These are phyloP conservation scores for Heritiera littoralis DNA, from an alignment of 345 rosid species.

Conservation along the genomic window DNA sequence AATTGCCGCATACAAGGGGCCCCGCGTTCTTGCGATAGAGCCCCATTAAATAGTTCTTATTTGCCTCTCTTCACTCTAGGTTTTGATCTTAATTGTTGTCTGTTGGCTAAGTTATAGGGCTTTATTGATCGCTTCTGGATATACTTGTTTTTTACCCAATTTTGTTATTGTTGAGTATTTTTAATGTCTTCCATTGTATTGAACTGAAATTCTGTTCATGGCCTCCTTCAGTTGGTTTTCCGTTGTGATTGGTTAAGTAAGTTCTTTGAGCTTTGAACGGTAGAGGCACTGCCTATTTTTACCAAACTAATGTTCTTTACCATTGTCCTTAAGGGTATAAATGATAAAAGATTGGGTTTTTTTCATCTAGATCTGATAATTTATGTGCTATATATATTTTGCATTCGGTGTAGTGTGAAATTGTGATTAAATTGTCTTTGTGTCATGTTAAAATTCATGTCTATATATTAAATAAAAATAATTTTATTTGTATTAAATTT, in stretches of 20 bases:
- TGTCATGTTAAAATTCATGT: too few relatives aligned
- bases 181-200: slow-evolving; percentile 10
- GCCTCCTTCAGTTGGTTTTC: neutral
- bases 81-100: slow-evolving; percentile 19
- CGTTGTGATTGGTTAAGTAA: too few relatives aligned
- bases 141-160: slow-evolving; percentile 9
- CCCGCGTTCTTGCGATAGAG: slow-evolving; percentile 8
- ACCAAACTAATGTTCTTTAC: neutral
- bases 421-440: too few relatives aligned
- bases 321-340: too few relatives aligned
- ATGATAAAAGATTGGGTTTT: neutral
- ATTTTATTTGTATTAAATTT: too few relatives aligned
- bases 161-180: neutral
- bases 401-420: too few relatives aligned
- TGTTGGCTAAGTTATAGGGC: slow-evolving; percentile 1
- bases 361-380: neutral
- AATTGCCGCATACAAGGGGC: slow-evolving; percentile 38
- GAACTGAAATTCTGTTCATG: neutral
- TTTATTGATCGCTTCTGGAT: neutral
- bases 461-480: too few relatives aligned
- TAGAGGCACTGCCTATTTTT: neutral
- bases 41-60: slow-evolving; percentile 33
- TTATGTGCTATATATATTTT: too few relatives aligned
- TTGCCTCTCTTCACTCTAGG: slow-evolving; percentile 14
- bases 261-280: neutral